phyloP scores from a whole-genome alignment of 2,329 filamentous ascomycete species.

The Aspergillus sp. region DNA sequence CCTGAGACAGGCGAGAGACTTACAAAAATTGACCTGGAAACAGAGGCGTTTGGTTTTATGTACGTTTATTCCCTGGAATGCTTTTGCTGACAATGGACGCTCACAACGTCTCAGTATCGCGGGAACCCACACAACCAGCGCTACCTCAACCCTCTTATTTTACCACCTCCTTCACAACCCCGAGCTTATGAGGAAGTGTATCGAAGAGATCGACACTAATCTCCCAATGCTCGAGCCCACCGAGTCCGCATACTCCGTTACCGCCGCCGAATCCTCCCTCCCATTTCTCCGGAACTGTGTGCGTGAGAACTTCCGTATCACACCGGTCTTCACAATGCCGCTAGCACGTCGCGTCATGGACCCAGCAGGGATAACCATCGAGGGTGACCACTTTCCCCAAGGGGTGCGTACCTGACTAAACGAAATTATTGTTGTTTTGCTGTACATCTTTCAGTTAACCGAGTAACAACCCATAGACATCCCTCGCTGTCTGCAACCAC shows the following conservation, averaged over 20 bases:
- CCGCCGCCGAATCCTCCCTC: constrained; percentile 23
- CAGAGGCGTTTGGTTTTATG: constrained; percentile 42
- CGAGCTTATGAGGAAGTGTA: constrained; percentile 14
- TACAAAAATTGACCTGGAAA: constrained; percentile 31
- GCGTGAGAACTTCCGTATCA: constrained; percentile 36
- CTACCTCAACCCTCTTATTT: constrained; percentile 30
- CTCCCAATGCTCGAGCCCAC: not conserved
- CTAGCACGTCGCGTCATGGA: constrained; percentile 28
- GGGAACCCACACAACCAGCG: constrained; percentile 35
- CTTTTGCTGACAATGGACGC: not conserved
- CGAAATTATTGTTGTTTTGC: too few species aligned
- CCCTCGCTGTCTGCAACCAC: constrained; percentile 35
- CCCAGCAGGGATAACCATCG: constrained; percentile 25
- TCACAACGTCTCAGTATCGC: constrained; percentile 29
- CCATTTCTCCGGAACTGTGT: constrained; percentile 30
- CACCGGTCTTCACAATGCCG: constrained; percentile 37
- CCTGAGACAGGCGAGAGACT: constrained; percentile 36
- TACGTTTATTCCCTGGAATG: constrained; percentile 4
- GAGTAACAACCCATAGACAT: constrained; percentile 21
- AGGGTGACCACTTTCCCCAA: constrained; percentile 24
- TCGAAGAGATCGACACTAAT: not conserved
- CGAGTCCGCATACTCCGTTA: constrained; percentile 25
- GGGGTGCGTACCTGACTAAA: constrained; percentile 16
- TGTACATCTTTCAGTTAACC: too few species aligned
- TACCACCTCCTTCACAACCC: constrained; percentile 35